Conservation (phyloP, 2,329 filamentous ascomycete genomes). For the Aspergillaceae sp. region DNA sequence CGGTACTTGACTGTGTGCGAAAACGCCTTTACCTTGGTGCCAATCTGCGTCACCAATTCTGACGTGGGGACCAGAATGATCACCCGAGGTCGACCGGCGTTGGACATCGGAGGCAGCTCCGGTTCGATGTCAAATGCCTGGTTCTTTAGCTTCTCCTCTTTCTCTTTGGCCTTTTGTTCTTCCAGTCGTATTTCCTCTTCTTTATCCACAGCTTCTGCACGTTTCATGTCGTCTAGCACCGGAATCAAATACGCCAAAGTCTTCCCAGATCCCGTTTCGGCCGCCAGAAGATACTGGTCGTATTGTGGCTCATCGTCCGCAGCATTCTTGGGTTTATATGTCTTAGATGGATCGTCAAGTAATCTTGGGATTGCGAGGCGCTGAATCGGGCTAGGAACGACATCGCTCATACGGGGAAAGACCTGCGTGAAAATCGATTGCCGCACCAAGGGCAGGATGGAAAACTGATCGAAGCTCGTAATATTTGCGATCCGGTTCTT, state of each 20-base stretch:
- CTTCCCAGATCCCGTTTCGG: slow-evolving; percentile 95
- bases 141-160: slow-evolving; percentile 40
- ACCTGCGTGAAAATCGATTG: slow-evolving; percentile 64
- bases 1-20: slow-evolving; percentile 83
- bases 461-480: slow-evolving; percentile 73
- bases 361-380: slow-evolving; percentile 78
- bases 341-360: slow-evolving; percentile 46
- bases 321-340: slow-evolving; percentile 23
- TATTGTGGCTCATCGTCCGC: slow-evolving; percentile 40
- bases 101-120: slow-evolving; percentile 54
- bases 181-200: slow-evolving; percentile 48
- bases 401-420: slow-evolving; percentile 62
- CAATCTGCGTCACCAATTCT: slow-evolving; percentile 84
- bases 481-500: slow-evolving; percentile 57
- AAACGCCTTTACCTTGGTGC: slow-evolving; percentile 67
- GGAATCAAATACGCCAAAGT: slow-evolving; percentile 88
- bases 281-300: slow-evolving; percentile 71
- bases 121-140: slow-evolving; percentile 56
- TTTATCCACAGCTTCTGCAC: slow-evolving; percentile 57
- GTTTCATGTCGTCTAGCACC: slow-evolving; percentile 74
- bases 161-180: slow-evolving; percentile 50
- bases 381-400: slow-evolving; percentile 82
- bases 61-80: slow-evolving; percentile 86
- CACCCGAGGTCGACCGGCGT: slow-evolving; percentile 67
- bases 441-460: slow-evolving; percentile 62